A percentile compares a stretch with the other conserved stretches of the same genome.
Conservation (phyloP, 805 yeast species). For the Nakazawaea populi region DNA sequence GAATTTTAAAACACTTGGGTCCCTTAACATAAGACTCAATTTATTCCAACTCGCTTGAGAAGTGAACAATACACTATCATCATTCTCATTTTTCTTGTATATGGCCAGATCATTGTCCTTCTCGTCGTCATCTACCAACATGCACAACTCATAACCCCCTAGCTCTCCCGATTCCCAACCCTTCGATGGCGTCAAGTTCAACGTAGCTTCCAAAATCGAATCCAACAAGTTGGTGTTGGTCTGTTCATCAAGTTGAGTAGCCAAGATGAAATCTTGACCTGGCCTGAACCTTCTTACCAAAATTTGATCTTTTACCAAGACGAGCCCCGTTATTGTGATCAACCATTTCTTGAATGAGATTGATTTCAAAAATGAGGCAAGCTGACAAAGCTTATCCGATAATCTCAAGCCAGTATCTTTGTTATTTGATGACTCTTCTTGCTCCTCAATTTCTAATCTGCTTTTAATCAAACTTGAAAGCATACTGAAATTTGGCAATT, state of each 20-base stretch:
- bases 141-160: slow-evolving; percentile 93
- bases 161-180: slow-evolving; percentile 87
- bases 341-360: slow-evolving; percentile 67
- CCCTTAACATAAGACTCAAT: slow-evolving; percentile 72
- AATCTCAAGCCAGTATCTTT: slow-evolving; percentile 21
- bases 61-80: slow-evolving; percentile 72
- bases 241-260: slow-evolving; percentile 44
- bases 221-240: slow-evolving; percentile 36
- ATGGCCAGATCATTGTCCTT: slow-evolving; percentile 82
- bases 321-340: slow-evolving; percentile 50
- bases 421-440: slow-evolving; percentile 11
- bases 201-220: slow-evolving; percentile 69
- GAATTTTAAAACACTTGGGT: slow-evolving; percentile 81
- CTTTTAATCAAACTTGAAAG: slow-evolving; percentile 11
- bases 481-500: slow-evolving; percentile 49
- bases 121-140: slow-evolving; percentile 51
- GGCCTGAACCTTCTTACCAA: slow-evolving; percentile 87
- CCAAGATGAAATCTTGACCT: slow-evolving; percentile 88
- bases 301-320: slow-evolving; percentile 59
- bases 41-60: slow-evolving; percentile 82
- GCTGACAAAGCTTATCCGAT: slow-evolving; percentile 37
- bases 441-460: slow-evolving; percentile 2
- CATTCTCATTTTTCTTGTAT: slow-evolving; percentile 59
- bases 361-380: slow-evolving; percentile 57
- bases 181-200: slow-evolving; percentile 72